A percentile compares a stretch with the other conserved stretches of the same genome.
Evolutionary conservation across 257 asterid species (phyloP).

Genomic region (Nicotiana undulata): DNA sequence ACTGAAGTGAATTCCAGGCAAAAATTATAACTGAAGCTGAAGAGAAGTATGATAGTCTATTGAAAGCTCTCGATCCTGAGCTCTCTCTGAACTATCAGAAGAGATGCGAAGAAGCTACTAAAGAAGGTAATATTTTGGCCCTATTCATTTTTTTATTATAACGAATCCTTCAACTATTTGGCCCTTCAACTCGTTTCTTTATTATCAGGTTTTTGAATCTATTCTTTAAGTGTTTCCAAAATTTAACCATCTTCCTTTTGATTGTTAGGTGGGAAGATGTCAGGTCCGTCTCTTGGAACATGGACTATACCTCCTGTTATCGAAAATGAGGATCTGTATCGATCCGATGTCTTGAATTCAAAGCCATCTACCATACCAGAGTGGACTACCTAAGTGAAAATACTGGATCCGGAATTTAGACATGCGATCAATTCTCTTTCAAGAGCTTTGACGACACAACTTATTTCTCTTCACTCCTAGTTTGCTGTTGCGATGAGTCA

Average conservation of each 20-base stretch:
- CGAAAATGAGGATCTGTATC: slow-evolving; percentile 51
- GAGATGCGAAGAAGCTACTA: slow-evolving; percentile 93
- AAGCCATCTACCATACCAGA: neutral
- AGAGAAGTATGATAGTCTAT: slow-evolving; percentile 49
- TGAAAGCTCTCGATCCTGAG: slow-evolving; percentile 50
- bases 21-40: slow-evolving; percentile 66
- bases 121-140: slow-evolving; percentile 48
- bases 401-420: neutral
- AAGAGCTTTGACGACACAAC: neutral
- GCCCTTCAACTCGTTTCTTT: neutral
- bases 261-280: slow-evolving; percentile 52
- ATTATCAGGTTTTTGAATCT: neutral
- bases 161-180: neutral
- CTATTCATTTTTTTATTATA: neutral
- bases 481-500: neutral
- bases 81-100: slow-evolving; percentile 44
- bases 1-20: slow-evolving; percentile 36
- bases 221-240: neutral
- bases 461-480: neutral
- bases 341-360: slow-evolving; percentile 24
- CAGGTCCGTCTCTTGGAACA: slow-evolving; percentile 80
- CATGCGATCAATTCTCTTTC: neutral
- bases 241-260: neutral
- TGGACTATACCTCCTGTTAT: slow-evolving; percentile 80
- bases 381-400: neutral